Conservation (phyloP, 306 rosid genomes). For the Prunus dulcis region DNA sequence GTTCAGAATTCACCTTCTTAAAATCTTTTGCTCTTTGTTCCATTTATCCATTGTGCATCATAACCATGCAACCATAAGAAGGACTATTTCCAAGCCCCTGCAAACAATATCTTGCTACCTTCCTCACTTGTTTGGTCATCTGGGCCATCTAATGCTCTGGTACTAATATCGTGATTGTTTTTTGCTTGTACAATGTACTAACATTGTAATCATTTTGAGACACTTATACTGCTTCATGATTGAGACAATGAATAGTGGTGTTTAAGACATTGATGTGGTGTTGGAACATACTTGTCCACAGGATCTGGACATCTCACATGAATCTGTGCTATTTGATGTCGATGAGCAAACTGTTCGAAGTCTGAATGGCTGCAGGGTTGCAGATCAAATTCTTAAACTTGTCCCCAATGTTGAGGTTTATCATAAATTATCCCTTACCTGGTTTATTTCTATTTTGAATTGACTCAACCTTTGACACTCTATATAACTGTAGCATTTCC, state of each 20-base stretch:
- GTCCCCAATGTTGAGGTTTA: slow-evolving; percentile 88
- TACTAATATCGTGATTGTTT: background rate
- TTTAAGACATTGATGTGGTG: slow-evolving; percentile 18
- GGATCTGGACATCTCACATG: slow-evolving; percentile 85
- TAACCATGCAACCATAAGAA: background rate
- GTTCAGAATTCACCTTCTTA: slow-evolving; percentile 19
- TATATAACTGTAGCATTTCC: slow-evolving; percentile 66
- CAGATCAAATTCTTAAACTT: slow-evolving; percentile 96
- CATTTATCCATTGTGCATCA: background rate
- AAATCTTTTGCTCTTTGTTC: background rate
- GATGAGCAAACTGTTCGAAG: slow-evolving; percentile 94
- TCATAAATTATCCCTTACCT: slow-evolving; percentile 27
- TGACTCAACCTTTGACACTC: slow-evolving; percentile 29
- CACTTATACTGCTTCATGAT: slow-evolving; percentile 3
- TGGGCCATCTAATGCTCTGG: background rate
- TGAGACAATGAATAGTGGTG: background rate
- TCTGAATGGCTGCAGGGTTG: slow-evolving; percentile 97
- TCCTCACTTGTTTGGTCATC: slow-evolving; percentile 7
- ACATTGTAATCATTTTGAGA: background rate
- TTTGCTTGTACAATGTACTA: too few species aligned
- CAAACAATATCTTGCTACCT: background rate
- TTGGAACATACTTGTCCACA: slow-evolving; percentile 36
- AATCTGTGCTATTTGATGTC: slow-evolving; percentile 63
- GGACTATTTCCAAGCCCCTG: background rate
- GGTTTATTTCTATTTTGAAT: slow-evolving; percentile 19